These are phyloP conservation scores for Cunninghamia lanceolata DNA, from an alignment of 75 land plant species.

Conservation along the genomic window DNA sequence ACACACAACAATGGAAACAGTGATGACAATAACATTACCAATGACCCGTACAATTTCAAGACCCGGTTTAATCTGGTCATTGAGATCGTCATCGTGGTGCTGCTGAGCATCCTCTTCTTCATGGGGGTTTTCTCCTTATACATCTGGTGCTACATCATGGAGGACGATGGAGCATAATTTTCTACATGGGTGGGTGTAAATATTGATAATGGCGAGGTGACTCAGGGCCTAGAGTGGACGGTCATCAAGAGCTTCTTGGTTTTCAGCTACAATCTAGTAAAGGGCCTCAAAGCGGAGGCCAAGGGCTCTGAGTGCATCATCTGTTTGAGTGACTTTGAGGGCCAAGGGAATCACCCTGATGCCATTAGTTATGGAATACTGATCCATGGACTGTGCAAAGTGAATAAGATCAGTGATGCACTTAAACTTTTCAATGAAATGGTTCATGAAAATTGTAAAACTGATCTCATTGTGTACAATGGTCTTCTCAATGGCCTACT, in stretches of 20 bases:
- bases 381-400: no score
- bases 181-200: neutral
- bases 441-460: no score
- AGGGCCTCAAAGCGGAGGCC: neutral
- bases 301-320: constrained; percentile 28
- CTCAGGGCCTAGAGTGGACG: neutral
- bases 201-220: neutral
- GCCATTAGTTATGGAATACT: no score
- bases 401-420: no score
- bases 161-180: neutral
- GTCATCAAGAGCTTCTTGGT: constrained; percentile 8
- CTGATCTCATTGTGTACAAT: no score
- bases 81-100: constrained; percentile 63
- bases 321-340: constrained; percentile 32
- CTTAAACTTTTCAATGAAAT: no score
- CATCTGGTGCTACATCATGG: constrained; percentile 52
- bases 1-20: neutral
- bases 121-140: constrained; percentile 74
- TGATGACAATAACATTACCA: neutral
- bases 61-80: constrained; percentile 47
- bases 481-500: no score
- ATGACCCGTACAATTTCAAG: constrained; percentile 8
- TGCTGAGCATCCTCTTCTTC: constrained; percentile 63
- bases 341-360: no score
- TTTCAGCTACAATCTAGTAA: neutral